phyloP scores from a whole-genome alignment of 2,329 filamentous ascomycete genomes.

The Fusarium sp. region DNA sequence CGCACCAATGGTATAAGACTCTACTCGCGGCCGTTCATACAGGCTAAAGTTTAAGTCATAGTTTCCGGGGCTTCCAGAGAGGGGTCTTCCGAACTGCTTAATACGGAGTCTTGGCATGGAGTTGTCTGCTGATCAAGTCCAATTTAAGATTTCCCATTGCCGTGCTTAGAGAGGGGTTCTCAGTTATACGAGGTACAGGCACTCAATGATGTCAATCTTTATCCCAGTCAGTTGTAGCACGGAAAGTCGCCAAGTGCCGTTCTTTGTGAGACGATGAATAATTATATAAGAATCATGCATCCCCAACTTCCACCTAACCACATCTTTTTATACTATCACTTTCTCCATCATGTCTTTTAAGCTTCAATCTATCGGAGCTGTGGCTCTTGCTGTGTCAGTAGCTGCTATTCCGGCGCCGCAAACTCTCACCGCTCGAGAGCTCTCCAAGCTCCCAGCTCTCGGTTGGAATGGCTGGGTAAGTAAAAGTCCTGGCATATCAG shows the following conservation, averaged over 20 bases:
- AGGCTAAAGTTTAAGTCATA: too few relatives aligned
- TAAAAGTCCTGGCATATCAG: too few relatives aligned
- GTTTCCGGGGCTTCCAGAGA: too few relatives aligned
- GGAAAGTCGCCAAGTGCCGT: background rate
- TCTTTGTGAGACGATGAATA: background rate
- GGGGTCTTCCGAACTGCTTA: too few relatives aligned
- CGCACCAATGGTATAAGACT: too few relatives aligned
- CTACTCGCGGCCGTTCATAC: too few relatives aligned
- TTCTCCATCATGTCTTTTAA: constrained; percentile 13
- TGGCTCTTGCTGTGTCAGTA: constrained; percentile 16
- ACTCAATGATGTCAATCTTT: background rate
- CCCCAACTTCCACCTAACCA: too few relatives aligned
- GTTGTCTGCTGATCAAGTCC: constrained; percentile 16
- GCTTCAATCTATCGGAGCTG: constrained; percentile 19
- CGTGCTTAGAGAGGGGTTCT: constrained; percentile 2
- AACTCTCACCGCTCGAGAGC: constrained; percentile 12
- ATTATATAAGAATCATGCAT: too few relatives aligned
- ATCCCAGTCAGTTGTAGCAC: constrained; percentile 13
- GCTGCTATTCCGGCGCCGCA: constrained; percentile 12
- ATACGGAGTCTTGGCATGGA: background rate
- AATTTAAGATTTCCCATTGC: constrained; percentile 17
- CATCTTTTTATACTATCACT: background rate
- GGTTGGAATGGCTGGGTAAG: constrained; percentile 27
- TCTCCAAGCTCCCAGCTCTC: constrained; percentile 24
- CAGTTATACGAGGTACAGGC: constrained; percentile 6